Evolutionary conservation across 2,329 filamentous ascomycete genomes (phyloP).

Genomic region (Aspergillus phoenicis): DNA sequence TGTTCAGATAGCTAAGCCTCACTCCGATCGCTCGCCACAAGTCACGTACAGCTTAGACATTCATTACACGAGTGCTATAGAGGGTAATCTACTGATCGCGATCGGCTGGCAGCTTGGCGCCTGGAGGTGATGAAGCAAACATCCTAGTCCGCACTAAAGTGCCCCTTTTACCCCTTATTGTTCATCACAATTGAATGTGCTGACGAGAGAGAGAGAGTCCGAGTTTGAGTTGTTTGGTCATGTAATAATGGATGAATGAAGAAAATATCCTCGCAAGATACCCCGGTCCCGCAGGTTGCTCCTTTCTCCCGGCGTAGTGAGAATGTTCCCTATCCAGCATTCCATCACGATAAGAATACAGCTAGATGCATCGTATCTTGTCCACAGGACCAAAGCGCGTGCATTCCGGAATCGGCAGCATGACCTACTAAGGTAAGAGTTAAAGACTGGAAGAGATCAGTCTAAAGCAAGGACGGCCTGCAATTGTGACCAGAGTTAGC

Average conservation of each 20-base stretch:
- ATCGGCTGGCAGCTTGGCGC: constrained; percentile 10
- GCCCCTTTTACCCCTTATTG: constrained; percentile 18
- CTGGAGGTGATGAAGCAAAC: not conserved
- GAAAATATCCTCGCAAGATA: not conserved
- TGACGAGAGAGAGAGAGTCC: not conserved
- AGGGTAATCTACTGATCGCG: constrained; percentile 14
- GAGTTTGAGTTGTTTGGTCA: not conserved
- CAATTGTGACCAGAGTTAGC: not conserved
- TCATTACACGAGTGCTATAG: not conserved
- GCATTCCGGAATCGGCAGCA: constrained; percentile 1
- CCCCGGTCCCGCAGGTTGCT: not conserved
- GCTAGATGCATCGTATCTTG: not conserved
- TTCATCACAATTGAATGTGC: not conserved
- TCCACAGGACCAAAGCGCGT: not conserved
- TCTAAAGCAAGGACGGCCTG: not conserved
- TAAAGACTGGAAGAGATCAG: not conserved
- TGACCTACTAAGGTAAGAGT: not conserved
- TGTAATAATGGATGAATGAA: not conserved
- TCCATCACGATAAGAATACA: not conserved
- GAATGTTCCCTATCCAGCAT: not conserved
- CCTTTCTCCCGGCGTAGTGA: not conserved
- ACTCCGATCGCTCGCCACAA: not conserved
- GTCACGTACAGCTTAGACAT: not conserved
- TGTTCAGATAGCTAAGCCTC: not conserved
- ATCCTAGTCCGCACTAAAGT: constrained; percentile 7